Evolutionary conservation across 2,329 filamentous ascomycete species (phyloP), one percentile per base, ranked within the genome.

Genomic region (Xylaria sp.): DNA sequence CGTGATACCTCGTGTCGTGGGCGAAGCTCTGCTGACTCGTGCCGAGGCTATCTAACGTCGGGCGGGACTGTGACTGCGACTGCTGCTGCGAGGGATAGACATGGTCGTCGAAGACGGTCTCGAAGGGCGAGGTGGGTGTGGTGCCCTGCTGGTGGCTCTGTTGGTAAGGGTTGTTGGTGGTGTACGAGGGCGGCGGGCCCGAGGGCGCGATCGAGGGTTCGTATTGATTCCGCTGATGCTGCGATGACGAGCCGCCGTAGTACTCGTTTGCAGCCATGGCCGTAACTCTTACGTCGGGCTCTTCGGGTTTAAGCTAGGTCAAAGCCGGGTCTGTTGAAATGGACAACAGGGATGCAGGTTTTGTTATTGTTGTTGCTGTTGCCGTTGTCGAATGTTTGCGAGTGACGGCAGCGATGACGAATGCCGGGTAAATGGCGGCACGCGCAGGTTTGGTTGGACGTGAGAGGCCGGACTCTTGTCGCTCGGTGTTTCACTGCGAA

Each of bases 91-190:
- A 82, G 65, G 89, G 88, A 76, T 92, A 91, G 66, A 86, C 85
- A 80, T 90, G 84, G 78, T 92, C 90, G 79, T 91, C 89, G 78
- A 92, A 92, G 65, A 90, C 88, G 57, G 86, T 87, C 64, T 89
- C 87, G 77, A 91, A 91, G 10, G 90, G 89, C 23, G 88, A 86
- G 20, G 86, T 75, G 74, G 81, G 75, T 20, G 76, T 73, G 32
- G 74, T 74, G 66, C 69, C 70, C 73, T 71, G 80, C 78, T 70
- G 79, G 55, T 61, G 56, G 34, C 34, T 37, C 72, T 70, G 80
- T 76, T 70, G 79, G 59, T 65, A 79, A 66, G 63, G 80, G 74
- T 65, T 82, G 15, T 75, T 67, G 25, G 78, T 67, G n/a, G 73
- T 78, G 65, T 78, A 78, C 18, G 85, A 84, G 10, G 85, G 84